A percentile compares a stretch with the other conserved stretches of the same genome.
Conservation (phyloP, 2,329 filamentous ascomycete genomes). For the Leptodontidium sp. region DNA sequence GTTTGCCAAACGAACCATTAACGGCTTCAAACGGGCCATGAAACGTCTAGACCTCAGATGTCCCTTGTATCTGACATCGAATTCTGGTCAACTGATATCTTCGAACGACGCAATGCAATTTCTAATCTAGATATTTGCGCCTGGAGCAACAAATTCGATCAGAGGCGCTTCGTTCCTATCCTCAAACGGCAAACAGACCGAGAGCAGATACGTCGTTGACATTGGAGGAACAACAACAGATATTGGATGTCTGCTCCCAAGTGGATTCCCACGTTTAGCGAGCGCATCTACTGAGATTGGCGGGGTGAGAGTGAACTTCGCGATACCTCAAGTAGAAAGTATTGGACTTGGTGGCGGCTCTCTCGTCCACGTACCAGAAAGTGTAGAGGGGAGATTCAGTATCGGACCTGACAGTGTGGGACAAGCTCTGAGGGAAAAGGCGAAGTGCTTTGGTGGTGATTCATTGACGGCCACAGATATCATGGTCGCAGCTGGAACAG, state of each 20-base stretch:
- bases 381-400: not conserved
- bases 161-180: slow-evolving; percentile 65
- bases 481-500: slow-evolving; percentile 13
- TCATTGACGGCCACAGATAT: slow-evolving; percentile 17
- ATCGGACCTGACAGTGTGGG: slow-evolving; percentile 24
- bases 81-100: slow-evolving; percentile 65
- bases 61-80: slow-evolving; percentile 66
- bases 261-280: slow-evolving; percentile 19
- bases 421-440: slow-evolving; percentile 9
- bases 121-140: slow-evolving; percentile 67
- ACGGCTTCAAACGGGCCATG: slow-evolving; percentile 60
- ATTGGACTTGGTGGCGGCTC: slow-evolving; percentile 26
- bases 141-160: slow-evolving; percentile 68
- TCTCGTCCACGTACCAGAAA: not conserved
- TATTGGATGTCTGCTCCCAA: slow-evolving; percentile 50
- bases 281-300: slow-evolving; percentile 7
- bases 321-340: slow-evolving; percentile 19
- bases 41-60: slow-evolving; percentile 57
- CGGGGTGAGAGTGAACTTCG: slow-evolving; percentile 20
- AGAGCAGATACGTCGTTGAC: slow-evolving; percentile 55
- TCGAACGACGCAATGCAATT: slow-evolving; percentile 58
- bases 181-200: slow-evolving; percentile 5
- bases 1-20: slow-evolving; percentile 63
- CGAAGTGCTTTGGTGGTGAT: slow-evolving; percentile 9
- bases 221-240: slow-evolving; percentile 67